A percentile compares a stretch with the other conserved stretches of the same genome.
phyloP scores from a whole-genome alignment of 176 grass and related monocot species.

The Eragrostis nindensis region DNA sequence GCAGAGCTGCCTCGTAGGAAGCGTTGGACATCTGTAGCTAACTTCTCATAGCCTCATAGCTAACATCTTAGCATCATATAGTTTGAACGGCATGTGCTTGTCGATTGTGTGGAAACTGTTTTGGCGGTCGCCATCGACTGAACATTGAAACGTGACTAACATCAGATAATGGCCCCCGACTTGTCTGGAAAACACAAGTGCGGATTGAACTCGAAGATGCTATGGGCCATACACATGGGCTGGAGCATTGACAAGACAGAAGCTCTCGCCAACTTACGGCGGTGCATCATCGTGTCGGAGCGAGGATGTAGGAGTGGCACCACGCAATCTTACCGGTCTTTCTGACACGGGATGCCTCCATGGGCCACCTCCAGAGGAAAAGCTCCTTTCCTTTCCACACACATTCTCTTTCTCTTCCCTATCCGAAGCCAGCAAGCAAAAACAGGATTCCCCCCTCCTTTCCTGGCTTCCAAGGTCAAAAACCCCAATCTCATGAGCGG shows the following conservation, averaged over 20 bases:
- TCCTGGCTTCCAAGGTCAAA: conserved; percentile 49
- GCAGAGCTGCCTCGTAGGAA: too few species aligned
- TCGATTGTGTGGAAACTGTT: too few species aligned
- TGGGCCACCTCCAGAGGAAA: too few species aligned
- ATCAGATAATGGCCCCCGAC: background rate
- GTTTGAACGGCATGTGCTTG: too few species aligned
- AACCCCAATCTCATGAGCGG: background rate
- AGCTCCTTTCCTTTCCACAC: too few species aligned
- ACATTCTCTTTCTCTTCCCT: background rate
- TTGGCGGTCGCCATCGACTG: background rate
- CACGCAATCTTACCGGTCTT: background rate
- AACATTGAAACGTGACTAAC: background rate
- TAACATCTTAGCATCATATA: too few species aligned
- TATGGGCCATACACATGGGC: background rate
- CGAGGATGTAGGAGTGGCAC: background rate
- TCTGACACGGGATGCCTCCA: too few species aligned
- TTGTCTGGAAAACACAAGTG: background rate
- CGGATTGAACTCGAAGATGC: background rate
- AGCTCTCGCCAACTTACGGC: background rate
- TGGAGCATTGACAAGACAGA: background rate
- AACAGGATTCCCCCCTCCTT: background rate
- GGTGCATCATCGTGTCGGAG: background rate
- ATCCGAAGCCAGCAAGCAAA: background rate
- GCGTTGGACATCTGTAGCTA: too few species aligned
- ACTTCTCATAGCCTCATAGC: too few species aligned